These are phyloP conservation scores for Penicillium pulvis DNA, from an alignment of 495 filamentous ascomycete genomes.

Conservation along the genomic window DNA sequence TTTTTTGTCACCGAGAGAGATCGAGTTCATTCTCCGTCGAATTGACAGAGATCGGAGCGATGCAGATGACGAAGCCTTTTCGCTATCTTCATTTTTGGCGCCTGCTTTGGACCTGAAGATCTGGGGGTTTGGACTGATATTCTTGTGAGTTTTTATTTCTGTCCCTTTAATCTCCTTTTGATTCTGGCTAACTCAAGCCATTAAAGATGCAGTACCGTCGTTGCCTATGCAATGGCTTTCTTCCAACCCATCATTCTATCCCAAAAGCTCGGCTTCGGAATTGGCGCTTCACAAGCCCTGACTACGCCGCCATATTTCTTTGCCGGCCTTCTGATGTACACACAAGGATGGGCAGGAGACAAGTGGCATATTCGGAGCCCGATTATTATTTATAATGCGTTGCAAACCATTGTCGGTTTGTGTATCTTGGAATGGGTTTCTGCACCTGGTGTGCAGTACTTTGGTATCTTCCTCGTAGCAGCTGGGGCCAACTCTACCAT, in stretches of 20 bases:
- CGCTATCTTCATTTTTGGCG: constrained; percentile 40
- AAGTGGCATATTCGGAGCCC: not conserved
- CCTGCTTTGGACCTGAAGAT: constrained; percentile 54
- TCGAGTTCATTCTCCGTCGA: not conserved
- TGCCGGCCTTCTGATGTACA: not conserved
- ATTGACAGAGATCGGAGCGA: constrained; percentile 35
- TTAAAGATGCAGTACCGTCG: not conserved
- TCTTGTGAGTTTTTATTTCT: constrained; percentile 38
- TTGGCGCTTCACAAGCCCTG: constrained; percentile 40
- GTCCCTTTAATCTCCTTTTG: too few relatives aligned
- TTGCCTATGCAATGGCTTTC: constrained; percentile 56
- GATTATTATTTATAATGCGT: not conserved
- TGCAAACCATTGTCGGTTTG: constrained; percentile 48
- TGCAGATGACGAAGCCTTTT: constrained; percentile 43
- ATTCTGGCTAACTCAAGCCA: not conserved
- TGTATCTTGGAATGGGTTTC: constrained; percentile 43
- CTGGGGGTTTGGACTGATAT: constrained; percentile 56
- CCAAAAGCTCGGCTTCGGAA: constrained; percentile 39
- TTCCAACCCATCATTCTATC: constrained; percentile 62
- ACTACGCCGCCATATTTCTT: not conserved
- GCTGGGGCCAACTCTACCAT: not conserved
- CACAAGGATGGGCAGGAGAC: not conserved
- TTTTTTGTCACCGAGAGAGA: not conserved
- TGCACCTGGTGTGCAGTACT: constrained; percentile 48
- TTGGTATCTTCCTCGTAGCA: constrained; percentile 55